Evolutionary conservation across 306 rosid genomes (phyloP).

Genomic region (Prunus kanzakura): DNA sequence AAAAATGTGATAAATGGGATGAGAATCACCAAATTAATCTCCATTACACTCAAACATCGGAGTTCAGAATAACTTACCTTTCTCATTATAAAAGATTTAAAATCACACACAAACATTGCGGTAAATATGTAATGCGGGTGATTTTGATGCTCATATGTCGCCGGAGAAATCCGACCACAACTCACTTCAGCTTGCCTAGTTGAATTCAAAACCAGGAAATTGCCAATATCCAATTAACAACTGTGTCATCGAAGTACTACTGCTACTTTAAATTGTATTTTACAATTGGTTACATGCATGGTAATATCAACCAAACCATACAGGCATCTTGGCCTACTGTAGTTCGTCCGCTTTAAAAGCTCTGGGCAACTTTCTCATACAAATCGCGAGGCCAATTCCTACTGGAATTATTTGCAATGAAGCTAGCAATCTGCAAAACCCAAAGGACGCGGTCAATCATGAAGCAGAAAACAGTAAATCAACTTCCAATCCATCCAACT

Average conservation of each 20-base stretch:
- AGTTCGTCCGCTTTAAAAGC: constrained; percentile 42
- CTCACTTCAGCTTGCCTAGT: background rate
- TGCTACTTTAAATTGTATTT: background rate
- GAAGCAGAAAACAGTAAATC: constrained; percentile 2
- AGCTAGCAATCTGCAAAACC: constrained; percentile 77
- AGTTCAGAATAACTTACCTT: too few relatives aligned
- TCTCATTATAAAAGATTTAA: too few relatives aligned
- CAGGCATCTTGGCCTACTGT: background rate
- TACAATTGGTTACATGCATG: background rate
- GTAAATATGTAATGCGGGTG: background rate
- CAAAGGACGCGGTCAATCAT: constrained; percentile 4
- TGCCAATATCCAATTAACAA: background rate
- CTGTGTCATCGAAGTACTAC: background rate
- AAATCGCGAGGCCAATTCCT: constrained; percentile 96
- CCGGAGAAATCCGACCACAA: background rate
- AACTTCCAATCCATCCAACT: background rate
- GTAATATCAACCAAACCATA: background rate
- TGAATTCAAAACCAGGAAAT: background rate
- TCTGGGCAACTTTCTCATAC: constrained; percentile 84
- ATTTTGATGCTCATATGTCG: background rate
- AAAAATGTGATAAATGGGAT: too few relatives aligned
- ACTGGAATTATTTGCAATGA: constrained; percentile 79
- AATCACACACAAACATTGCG: background rate
- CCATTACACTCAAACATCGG: too few relatives aligned
- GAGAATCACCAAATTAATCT: too few relatives aligned